Evolutionary conservation across 495 filamentous ascomycete species (phyloP), one percentile per base, ranked within the genome.

Genomic region (Bacidia rubella): DNA sequence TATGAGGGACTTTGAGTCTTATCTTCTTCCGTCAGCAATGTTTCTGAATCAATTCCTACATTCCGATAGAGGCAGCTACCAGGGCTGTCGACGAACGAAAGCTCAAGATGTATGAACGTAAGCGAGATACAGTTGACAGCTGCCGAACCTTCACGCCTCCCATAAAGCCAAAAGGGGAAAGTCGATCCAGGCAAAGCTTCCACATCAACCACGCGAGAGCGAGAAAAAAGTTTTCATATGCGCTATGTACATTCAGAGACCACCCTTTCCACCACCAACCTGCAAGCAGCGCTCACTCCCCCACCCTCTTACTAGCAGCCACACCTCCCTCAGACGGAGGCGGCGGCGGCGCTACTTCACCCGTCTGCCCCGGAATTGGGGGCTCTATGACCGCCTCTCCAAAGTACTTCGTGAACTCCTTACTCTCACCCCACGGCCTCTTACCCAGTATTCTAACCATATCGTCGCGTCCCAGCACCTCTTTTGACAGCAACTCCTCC

Each of bases 351-450:
- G 42, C 66, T 63, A 9, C 55, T 60, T 45, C 60, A n/a, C 35
- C 47, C 10, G 25, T 40, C 56, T 78, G 74, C 49, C 80, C 77
- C 4, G 80, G 80, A 35, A 80, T 78, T 22, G 80, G 71, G 52
- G 75, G 72, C 59, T 70, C 76, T 49, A 63, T 55, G 15, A 63
- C 60, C 11, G 52, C 60, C 38, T 70, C 67, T 51, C 82, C 80
- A 65, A 98, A 98, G 70, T 95, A 97, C 70, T 95, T 97, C 47
- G 77, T 67, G 64, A 98, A 96, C 54, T 97, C 89, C 59, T 81
- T 80, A 56, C 82, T 79, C 43, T 96, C 89, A 21, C 81, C 80
- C 65, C 81, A 97, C 39, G 83, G 80, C 49, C 92, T 73, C 38
- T 80, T 82, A 2, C 92, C 92, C 22, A 98, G 71, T 46, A 98